phyloP scores from a whole-genome alignment of 2,329 filamentous ascomycete genomes.

The Curvularia eragrostidis region DNA sequence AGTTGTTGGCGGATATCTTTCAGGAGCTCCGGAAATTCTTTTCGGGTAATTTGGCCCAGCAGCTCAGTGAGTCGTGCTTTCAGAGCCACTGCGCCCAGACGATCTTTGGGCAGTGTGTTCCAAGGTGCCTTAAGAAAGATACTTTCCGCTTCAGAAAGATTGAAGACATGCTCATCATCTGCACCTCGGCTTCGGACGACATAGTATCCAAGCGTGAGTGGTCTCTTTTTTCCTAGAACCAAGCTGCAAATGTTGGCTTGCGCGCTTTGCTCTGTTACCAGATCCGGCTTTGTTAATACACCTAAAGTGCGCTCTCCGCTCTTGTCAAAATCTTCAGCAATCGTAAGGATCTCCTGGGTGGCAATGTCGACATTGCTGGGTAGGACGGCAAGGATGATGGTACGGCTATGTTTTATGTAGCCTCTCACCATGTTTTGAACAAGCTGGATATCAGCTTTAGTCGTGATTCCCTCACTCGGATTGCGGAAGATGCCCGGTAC shows the following conservation, averaged over 20 bases:
- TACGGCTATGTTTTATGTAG: conserved; percentile 28
- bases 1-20: conserved; percentile 4
- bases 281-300: conserved; percentile 49
- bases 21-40: conserved; percentile 6
- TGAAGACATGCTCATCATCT: conserved; percentile 29
- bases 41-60: conserved; percentile 3
- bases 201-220: conserved; percentile 39
- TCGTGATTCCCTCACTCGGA: conserved; percentile 11
- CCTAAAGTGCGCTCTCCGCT: conserved; percentile 45
- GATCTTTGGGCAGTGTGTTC: conserved; percentile 1
- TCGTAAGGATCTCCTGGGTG: conserved; percentile 10
- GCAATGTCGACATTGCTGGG: conserved; percentile 48
- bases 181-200: conserved; percentile 43
- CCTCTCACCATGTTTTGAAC: conserved; percentile 24
- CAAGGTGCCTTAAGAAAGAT: conserved; percentile 2
- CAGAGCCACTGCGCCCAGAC: conserved; percentile 2
- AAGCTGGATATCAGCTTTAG: conserved; percentile 19
- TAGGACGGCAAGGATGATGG: conserved; percentile 30
- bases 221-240: conserved; percentile 12
- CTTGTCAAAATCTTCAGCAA: conserved; percentile 36
- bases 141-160: conserved; percentile 1
- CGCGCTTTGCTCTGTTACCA: conserved; percentile 30
- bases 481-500: conserved; percentile 52
- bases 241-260: conserved; percentile 13
- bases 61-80: conserved; percentile 9